Base-by-base conservation (phyloP, 306 rosid genomes). In the Malus fusca region DNA sequence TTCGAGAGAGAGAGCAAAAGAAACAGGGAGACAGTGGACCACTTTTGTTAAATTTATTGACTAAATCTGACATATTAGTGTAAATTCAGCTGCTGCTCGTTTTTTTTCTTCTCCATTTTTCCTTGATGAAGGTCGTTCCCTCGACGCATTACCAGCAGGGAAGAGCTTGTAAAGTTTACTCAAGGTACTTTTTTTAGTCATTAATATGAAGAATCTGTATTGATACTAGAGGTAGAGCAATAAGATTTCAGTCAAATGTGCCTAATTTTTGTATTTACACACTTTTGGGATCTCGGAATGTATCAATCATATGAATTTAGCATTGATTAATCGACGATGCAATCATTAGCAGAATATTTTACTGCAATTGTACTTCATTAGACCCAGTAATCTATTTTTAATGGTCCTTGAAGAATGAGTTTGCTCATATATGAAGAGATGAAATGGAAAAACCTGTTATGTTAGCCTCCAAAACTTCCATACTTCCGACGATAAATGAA, bases 161-260 rank as follows among this genome's bases (percentile, higher is more conserved):
- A 80, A 68, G n/a, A 23, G 78, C 78, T 79, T 82, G 87, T 82
- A 84, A 81, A 86, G 62, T 75, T 76, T 51, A 21, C 77, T 56
- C 37, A n/a, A 74, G 62, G 46, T 74, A 44, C 48, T 37, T 56
- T 64, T 79, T 64, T 80, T 30, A 75, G 72, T 69, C 43, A 53
- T 62, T 77, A 46, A 44, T 48, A 78, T 70, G 75, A 73, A 77
- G 62, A 84, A 61, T 71, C 65, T 37, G 74, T 73, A 46, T 53
- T 62, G 63, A 71, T 60, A 66, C 56, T 75, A 31, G 28, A 56
- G 55, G 21, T 48, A 48, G 78, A 77, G 65, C 23, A 68, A 69
- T 75, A 78, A 56, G 63, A 43, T 37, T 77, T 71, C 69, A 40
- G 37, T 53, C 19, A 48, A 28, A n/a, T 15, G 43, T 28, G 40